phyloP scores from a whole-genome alignment of 441 rosid genomes.

The Mallotus japonicus region DNA sequence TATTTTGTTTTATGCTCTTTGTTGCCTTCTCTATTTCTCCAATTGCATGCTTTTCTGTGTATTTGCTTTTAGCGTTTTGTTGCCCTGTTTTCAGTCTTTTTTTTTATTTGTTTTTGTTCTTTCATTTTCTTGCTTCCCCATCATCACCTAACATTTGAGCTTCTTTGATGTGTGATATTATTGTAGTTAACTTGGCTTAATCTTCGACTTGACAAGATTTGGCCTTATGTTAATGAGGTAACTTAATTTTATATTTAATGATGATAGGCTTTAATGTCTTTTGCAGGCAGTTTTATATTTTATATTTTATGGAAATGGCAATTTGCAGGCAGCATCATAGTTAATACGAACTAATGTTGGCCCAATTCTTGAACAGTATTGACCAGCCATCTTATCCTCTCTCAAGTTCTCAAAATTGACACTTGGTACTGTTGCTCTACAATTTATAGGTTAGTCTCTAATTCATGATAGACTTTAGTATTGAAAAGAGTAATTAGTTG shows the following conservation, averaged over 20 bases:
- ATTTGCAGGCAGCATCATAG: conserved; percentile 75
- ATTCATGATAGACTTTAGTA: not conserved
- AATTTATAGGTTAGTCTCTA: conserved; percentile 77
- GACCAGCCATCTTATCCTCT: conserved; percentile 69
- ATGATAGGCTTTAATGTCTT: not conserved
- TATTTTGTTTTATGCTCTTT: no score
- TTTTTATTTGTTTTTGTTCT: no score
- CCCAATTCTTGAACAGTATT: conserved; percentile 86
- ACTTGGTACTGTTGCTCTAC: conserved; percentile 98
- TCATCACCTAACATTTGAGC: conserved; percentile 14
- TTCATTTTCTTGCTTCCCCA: not conserved
- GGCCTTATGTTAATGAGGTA: conserved; percentile 82
- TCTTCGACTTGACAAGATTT: conserved; percentile 72
- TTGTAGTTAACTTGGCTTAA: conserved; percentile 87
- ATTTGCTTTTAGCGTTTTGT: no score
- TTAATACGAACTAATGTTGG: conserved; percentile 80
- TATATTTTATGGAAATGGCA: conserved; percentile 15
- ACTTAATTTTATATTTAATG: not conserved
- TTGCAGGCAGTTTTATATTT: no score
- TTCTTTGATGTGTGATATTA: not conserved
- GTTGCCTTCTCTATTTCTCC: no score
- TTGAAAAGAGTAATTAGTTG: not conserved
- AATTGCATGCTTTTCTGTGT: no score
- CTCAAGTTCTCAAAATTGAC: conserved; percentile 85
- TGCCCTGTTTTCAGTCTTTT: no score